Evolutionary conservation across 306 rosid species (phyloP), one percentile per base, ranked within the genome.

Genomic region (Senna tora): DNA sequence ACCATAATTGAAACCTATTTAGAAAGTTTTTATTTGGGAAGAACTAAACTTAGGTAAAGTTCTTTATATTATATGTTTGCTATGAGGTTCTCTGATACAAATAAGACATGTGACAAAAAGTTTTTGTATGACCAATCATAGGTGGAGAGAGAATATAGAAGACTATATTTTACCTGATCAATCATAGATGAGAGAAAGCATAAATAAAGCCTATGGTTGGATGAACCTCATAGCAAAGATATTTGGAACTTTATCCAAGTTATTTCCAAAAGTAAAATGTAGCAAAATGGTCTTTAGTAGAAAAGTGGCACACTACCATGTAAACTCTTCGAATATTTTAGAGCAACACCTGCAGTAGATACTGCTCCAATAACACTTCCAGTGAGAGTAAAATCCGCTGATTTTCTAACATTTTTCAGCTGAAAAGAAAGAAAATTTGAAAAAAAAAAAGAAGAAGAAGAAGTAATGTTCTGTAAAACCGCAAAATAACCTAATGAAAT

Each of bases 371-470:
- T 51, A 79, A 80, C 82, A 75, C 86, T 81, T 79, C 98, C 97
- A 6, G 90, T 41, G 49, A 90, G 71, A 54, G 87, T 85, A 84
- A 60, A 79, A 51, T 79, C 86, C 19, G 32, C 83, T 8, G 97
- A 93, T 74, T 88, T 89, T 73, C 91, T 84, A n/a, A 93, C 84
- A 74, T 85, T 87, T 82, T 70, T 88, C 82, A 93, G 80, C 96
- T 93, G 84, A 78, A 74, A 84, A 19, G 28, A 57, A 8, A 34
- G 65, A 59, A 59, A 16, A 19, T 2, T 2, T 10, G 0, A 16
- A 34, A 59, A 33, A 33, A 9, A 5, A 34, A 1, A n/a, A n/a
- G n/a, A n/a, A n/a, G n/a, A n/a, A n/a, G n/a, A n/a, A n/a, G n/a
- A n/a, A n/a, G n/a, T n/a, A n/a, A n/a, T n/a, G n/a, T 64, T 50